Evolutionary conservation across 2,329 filamentous ascomycete genomes (phyloP), one percentile per base, ranked within the genome.

Genomic region (Nemania abortiva): DNA sequence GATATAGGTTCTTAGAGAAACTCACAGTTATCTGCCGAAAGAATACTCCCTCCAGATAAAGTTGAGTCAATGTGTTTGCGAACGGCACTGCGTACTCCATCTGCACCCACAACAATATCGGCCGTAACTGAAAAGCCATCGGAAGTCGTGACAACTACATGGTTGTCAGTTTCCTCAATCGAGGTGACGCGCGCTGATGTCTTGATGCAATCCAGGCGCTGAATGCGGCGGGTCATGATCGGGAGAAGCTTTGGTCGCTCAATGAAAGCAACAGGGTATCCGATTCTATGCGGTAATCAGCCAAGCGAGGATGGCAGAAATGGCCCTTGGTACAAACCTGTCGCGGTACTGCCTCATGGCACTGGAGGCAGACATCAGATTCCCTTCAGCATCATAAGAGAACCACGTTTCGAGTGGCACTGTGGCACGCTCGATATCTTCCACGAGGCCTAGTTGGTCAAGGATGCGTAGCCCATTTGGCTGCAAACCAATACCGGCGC

Each of bases 401-500:
- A 58, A 58, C 55, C 55, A 58, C 20, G 55, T 58, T n/a, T 47
- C 18, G 10, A 45, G 55, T 24, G 55, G 55, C 22, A 29, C 37
- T 10, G 52, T 18, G 20, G 27, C 31, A 75, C 69, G n/a, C 80
- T 54, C 13, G n/a, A 58, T 58, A n/a, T 73, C 74, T n/a, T 81
- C 75, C 6, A 69, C 79, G 24, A 79, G 60, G 3, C 82, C 83
- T 1, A 85, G 71, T 68, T 86, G 84, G 56, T 84, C 81, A 2
- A 84, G 72, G 15, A 85, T 80, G 4, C 80, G 75, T 4, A 70
- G 60, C 1, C 79, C 80, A 59, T 82, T 75, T 0, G 83, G 77
- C 0, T 76, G 60, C 3, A 84, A 69, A 1, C 73, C 81, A 45
- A 85, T 79, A n/a, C 77, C 79, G 1, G 81, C 82, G 1, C 84